Evolutionary conservation across 139 green algal species (phyloP), one percentile per base, ranked within the genome.

Genomic region (Chlamydomonas urium): DNA sequence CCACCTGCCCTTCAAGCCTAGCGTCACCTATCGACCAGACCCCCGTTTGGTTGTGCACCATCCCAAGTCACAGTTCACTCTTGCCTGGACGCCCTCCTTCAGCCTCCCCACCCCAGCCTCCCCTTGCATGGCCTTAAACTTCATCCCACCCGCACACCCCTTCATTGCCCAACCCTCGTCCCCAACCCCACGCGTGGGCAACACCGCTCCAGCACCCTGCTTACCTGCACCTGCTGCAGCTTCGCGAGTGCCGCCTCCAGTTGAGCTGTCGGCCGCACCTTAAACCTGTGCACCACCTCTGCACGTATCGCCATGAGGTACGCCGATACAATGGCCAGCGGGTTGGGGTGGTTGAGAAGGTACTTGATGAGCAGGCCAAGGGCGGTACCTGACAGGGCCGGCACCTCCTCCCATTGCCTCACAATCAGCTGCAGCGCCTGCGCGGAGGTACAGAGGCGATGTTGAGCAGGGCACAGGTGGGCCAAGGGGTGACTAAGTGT

Each of bases 331-430:
- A 71, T 34, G 42, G 71, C 62, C 32, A 77, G 60, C 34, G 71
- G 71, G 42, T 66, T 63, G 28, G 60, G 61, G 24, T 71, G 61
- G 24, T 42, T 38, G 24, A 57, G 29, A 31, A 77, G 71, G 59
- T 76, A 76, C 23, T 58, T 36, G 59, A 76, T 38, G 59, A 76
- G 45, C 38, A 76, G 59, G 28, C 59, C 59, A 58, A 71, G 59
- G 4, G 59, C 59, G 33, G 8, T 38, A 23, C 60, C 71, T 26
- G 33, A 47, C 38, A 60, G 38, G 1, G 45, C 2, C 2, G 71
- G 71, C 56, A 77, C 60, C 14, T 66, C 60, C 35, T 71, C 60
- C 71, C 71, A 76, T 1, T 69, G 21, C 1, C n/a, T 17, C 32
- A 71, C 60, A n/a, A 76, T 57, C 17, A 76, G 31, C 60, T 66